Evolutionary conservation across 2,329 filamentous ascomycete genomes (phyloP).

Genomic region (Huntiella omanensis): DNA sequence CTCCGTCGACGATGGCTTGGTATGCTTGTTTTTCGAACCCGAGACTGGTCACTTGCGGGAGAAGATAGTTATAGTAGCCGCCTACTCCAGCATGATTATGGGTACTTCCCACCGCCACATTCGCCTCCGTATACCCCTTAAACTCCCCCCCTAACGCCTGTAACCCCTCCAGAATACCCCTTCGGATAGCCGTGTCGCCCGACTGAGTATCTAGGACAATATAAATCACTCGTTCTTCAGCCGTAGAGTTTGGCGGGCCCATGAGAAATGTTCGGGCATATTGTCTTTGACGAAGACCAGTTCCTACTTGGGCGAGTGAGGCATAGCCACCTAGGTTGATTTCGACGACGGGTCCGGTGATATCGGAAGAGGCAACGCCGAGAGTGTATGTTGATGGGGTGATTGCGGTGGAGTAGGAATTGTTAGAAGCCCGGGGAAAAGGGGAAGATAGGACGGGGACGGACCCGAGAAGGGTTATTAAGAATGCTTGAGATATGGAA

Average conservation of each 20-base stretch:
- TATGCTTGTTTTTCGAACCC: slow-evolving; percentile 81
- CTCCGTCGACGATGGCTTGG: slow-evolving; percentile 71
- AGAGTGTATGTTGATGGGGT: slow-evolving; percentile 14
- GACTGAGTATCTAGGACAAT: slow-evolving; percentile 72
- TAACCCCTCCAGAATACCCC: slow-evolving; percentile 69
- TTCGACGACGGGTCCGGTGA: slow-evolving; percentile 64
- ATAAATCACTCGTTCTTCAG: slow-evolving; percentile 58
- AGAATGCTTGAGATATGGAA: too few species aligned
- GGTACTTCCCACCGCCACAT: slow-evolving; percentile 78
- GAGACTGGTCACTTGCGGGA: slow-evolving; percentile 75
- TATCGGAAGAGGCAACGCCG: slow-evolving; percentile 38
- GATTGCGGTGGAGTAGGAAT: too few species aligned
- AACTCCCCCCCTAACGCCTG: slow-evolving; percentile 51
- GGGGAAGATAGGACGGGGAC: too few species aligned
- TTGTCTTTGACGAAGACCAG: slow-evolving; percentile 68
- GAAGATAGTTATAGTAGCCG: slow-evolving; percentile 84
- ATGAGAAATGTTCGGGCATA: slow-evolving; percentile 84
- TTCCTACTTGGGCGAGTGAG: slow-evolving; percentile 62
- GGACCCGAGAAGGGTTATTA: too few species aligned
- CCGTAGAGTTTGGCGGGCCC: slow-evolving; percentile 28
- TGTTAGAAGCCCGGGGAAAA: too few species aligned
- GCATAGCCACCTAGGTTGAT: slow-evolving; percentile 88
- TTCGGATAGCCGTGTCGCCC: slow-evolving; percentile 72
- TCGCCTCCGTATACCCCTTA: slow-evolving; percentile 54
- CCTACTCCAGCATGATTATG: slow-evolving; percentile 85